These are phyloP conservation scores for Pleurotus platypus DNA, from an alignment of 768 basidiomycete genomes.

Conservation along the genomic window DNA sequence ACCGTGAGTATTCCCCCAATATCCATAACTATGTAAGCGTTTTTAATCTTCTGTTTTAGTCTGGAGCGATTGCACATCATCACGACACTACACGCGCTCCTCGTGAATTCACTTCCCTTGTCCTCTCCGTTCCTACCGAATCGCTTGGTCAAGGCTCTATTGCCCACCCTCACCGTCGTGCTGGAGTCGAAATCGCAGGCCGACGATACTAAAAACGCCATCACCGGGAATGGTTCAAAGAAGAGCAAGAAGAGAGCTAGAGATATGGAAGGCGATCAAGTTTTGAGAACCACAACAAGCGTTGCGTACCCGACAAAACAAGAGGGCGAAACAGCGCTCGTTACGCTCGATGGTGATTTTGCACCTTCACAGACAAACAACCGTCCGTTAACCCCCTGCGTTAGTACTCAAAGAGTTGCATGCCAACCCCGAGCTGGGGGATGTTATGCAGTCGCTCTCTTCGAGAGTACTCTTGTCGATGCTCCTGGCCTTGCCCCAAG, in stretches of 20 bases:
- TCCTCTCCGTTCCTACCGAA: slow-evolving; percentile 47
- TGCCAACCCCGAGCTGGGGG: slow-evolving; percentile 45
- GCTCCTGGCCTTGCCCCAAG: slow-evolving; percentile 51
- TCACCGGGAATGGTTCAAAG: slow-evolving; percentile 29
- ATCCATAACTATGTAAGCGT: not conserved
- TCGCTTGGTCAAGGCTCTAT: slow-evolving; percentile 51
- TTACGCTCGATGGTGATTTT: slow-evolving; percentile 40
- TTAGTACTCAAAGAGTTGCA: slow-evolving; percentile 50
- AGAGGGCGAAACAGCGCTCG: slow-evolving; percentile 51
- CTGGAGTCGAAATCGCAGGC: slow-evolving; percentile 36
- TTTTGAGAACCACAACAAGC: slow-evolving; percentile 49
- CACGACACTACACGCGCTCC: slow-evolving; percentile 36
- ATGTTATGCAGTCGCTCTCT: slow-evolving; percentile 55
- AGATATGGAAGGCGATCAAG: slow-evolving; percentile 73
- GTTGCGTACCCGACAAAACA: slow-evolving; percentile 44
- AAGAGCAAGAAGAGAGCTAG: slow-evolving; percentile 68
- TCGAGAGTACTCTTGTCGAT: slow-evolving; percentile 56
- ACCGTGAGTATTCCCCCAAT: slow-evolving; percentile 33
- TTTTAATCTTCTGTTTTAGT: slow-evolving; percentile 17
- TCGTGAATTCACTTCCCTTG: slow-evolving; percentile 39
- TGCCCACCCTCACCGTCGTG: slow-evolving; percentile 46
- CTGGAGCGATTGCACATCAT: slow-evolving; percentile 40
- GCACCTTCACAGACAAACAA: not conserved
- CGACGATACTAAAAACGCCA: slow-evolving; percentile 15
- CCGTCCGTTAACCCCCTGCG: not conserved